Evolutionary conservation across 805 yeast species (phyloP).

Genomic region (Candida loeiensis): DNA sequence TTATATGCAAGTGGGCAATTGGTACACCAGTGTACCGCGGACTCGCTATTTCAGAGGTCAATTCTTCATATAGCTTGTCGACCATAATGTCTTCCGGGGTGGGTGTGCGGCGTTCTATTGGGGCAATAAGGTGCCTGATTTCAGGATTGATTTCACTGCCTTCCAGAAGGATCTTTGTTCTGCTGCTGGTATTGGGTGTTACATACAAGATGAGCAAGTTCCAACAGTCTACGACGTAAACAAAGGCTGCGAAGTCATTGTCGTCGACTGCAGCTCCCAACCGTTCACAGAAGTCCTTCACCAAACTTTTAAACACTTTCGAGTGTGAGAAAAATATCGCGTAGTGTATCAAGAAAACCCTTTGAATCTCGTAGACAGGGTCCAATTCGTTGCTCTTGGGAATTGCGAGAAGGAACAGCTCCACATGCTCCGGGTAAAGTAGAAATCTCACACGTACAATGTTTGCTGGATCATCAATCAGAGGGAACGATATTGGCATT

Average conservation of each 20-base stretch:
- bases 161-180: constrained; percentile 5
- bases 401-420: constrained; percentile 45
- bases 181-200: constrained; percentile 25
- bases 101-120: constrained; percentile 14
- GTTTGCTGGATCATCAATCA: constrained; percentile 14
- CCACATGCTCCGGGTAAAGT: constrained; percentile 44
- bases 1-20: background rate
- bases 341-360: constrained; percentile 38
- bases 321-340: constrained; percentile 41
- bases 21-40: constrained; percentile 9
- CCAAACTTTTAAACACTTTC: constrained; percentile 25
- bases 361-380: constrained; percentile 55
- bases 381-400: constrained; percentile 57
- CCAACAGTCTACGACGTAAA: constrained; percentile 40
- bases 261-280: constrained; percentile 30
- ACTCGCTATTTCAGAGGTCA: constrained; percentile 11
- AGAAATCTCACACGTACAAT: constrained; percentile 31
- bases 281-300: constrained; percentile 30
- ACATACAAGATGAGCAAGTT: constrained; percentile 36
- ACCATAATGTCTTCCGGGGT: constrained; percentile 19
- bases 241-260: constrained; percentile 33
- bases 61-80: constrained; percentile 18
- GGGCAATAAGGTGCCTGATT: constrained; percentile 17
- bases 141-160: constrained; percentile 23
- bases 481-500: constrained; percentile 36